Conservation (phyloP, 2,329 filamentous ascomycete species). For the Aspergillus texensis region DNA sequence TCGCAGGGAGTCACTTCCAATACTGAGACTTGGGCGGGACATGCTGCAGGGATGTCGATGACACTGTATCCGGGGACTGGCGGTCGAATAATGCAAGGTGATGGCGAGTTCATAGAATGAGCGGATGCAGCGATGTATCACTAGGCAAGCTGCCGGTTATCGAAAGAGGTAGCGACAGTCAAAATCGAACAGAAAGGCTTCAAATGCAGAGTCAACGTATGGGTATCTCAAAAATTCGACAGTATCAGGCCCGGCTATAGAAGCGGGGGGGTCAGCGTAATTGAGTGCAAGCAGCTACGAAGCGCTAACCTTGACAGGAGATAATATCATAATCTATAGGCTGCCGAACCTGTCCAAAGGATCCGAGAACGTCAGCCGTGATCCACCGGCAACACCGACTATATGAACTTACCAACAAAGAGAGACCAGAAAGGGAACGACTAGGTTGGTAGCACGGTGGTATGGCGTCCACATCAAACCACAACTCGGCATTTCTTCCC, state of each 20-base stretch:
- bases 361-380: neutral
- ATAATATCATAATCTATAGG: conserved; percentile 4
- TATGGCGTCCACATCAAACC: neutral
- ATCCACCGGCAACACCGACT: neutral
- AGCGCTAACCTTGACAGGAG: conserved; percentile 7
- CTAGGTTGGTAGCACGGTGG: neutral
- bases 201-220: neutral
- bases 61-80: neutral
- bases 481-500: neutral
- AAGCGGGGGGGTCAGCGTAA: neutral
- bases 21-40: conserved; percentile 14
- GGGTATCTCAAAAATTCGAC: conserved; percentile 2
- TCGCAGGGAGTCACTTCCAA: conserved; percentile 16
- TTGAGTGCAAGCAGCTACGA: neutral
- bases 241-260: neutral
- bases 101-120: neutral
- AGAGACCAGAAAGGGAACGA: neutral
- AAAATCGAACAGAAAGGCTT: neutral
- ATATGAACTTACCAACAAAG: neutral
- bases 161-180: neutral
- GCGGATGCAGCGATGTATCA: neutral
- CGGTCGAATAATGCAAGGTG: neutral
- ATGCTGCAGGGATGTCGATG: conserved; percentile 9
- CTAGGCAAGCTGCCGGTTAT: neutral
- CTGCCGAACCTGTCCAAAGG: neutral